Percentiles rank a stretch among this genome's conserved stretches.
phyloP scores from a whole-genome alignment of 2,329 filamentous ascomycete genomes.

The Neofusicoccum sp. region DNA sequence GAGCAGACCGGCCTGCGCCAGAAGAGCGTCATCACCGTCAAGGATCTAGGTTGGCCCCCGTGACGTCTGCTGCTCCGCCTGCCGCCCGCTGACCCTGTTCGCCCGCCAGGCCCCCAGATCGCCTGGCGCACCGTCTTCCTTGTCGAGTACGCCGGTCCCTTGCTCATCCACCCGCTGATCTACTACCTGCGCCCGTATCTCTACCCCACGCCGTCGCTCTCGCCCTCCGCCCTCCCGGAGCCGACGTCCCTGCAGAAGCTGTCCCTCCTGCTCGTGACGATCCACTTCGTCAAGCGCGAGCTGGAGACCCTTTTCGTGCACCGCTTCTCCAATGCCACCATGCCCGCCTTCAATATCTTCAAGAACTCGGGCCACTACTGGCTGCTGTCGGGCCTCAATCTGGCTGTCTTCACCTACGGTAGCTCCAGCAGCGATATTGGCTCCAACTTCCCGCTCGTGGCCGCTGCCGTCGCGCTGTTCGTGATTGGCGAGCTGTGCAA shows the following conservation, averaged over 20 bases:
- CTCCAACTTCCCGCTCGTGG: constrained; percentile 52
- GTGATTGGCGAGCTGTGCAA: constrained; percentile 78
- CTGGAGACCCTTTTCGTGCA: constrained; percentile 92
- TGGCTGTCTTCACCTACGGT: constrained; percentile 81
- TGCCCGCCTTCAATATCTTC: constrained; percentile 88
- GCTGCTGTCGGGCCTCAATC: constrained; percentile 74
- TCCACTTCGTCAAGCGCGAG: constrained; percentile 94
- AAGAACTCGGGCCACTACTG: constrained; percentile 97
- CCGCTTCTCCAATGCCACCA: constrained; percentile 90
- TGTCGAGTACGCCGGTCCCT: constrained; percentile 89
- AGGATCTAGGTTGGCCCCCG: constrained; percentile 71
- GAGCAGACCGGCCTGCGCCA: constrained; percentile 57
- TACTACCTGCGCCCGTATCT: constrained; percentile 61
- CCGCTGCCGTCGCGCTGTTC: constrained; percentile 69
- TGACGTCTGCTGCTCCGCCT: constrained; percentile 9
- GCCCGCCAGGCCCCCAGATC: constrained; percentile 71
- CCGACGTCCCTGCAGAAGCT: constrained; percentile 69
- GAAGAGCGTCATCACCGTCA: constrained; percentile 71
- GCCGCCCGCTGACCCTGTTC: neutral
- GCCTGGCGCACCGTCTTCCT: constrained; percentile 92
- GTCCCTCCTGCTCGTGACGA: constrained; percentile 67
- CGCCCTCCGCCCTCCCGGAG: constrained; percentile 24
- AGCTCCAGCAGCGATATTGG: constrained; percentile 62
- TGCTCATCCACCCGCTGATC: constrained; percentile 79
- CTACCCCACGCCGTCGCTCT: constrained; percentile 28